phyloP scores from a whole-genome alignment of 208 protist genomes.

The Leptomonas pyrrhocoris region DNA sequence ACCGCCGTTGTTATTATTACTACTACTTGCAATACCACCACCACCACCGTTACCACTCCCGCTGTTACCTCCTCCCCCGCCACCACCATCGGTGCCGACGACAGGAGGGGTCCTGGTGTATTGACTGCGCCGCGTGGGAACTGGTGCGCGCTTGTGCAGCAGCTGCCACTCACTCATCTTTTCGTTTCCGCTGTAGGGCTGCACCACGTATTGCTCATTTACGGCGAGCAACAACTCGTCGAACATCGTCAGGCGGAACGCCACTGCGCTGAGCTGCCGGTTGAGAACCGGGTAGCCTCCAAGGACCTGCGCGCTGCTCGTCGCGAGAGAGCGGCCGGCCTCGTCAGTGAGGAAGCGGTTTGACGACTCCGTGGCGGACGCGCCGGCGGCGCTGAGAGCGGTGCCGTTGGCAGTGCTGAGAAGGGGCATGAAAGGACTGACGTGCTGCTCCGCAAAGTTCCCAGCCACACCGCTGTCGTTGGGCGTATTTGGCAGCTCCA shows the following conservation, averaged over 20 bases:
- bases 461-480: constrained; percentile 2
- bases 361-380: constrained; percentile 15
- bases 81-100: background rate
- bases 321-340: constrained; percentile 11
- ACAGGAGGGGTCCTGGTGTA: background rate
- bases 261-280: constrained; percentile 27
- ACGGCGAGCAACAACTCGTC: constrained; percentile 47
- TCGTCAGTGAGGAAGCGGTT: constrained; percentile 17
- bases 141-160: constrained; percentile 33
- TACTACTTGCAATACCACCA: background rate
- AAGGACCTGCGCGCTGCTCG: constrained; percentile 13
- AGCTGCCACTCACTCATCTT: constrained; percentile 45
- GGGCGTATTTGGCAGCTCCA: background rate
- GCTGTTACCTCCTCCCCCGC: background rate
- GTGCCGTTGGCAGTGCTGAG: constrained; percentile 6
- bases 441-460: constrained; percentile 13
- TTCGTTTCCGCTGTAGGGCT: constrained; percentile 42
- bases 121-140: constrained; percentile 28
- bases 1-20: background rate
- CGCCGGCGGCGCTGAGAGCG: constrained; percentile 8
- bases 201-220: constrained; percentile 40
- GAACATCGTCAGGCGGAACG: constrained; percentile 44
- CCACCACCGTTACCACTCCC: background rate
- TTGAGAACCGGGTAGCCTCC: constrained; percentile 47
- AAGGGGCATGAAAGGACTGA: background rate